Percentiles rank a stretch among this genome's conserved stretches.
phyloP scores from a whole-genome alignment of 1,284 basidiomycete species.

The Trametes pubescens region DNA sequence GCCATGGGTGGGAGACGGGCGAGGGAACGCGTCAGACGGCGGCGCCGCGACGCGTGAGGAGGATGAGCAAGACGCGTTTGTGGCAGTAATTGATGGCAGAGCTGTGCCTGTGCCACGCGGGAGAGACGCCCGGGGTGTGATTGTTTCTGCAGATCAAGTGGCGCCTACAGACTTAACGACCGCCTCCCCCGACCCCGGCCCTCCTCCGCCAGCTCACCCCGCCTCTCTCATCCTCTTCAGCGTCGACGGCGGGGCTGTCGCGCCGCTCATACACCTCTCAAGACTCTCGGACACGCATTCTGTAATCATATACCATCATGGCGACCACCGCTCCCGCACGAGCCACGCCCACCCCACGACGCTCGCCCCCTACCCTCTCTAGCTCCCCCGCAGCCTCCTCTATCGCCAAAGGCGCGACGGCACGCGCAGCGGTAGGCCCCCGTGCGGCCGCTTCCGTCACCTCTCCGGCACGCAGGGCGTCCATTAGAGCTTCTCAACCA shows the following conservation, averaged over 20 bases:
- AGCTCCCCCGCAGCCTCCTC: constrained; percentile 38
- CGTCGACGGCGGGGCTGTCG: constrained; percentile 30
- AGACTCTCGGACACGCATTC: not conserved
- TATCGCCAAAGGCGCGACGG: constrained; percentile 49
- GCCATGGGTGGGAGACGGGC: constrained; percentile 1
- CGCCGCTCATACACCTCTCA: constrained; percentile 6
- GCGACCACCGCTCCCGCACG: constrained; percentile 47
- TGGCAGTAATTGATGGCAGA: constrained; percentile 11
- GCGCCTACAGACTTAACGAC: constrained; percentile 33
- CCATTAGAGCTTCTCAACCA: constrained; percentile 52
- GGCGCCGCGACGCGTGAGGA: not conserved
- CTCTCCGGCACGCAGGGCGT: constrained; percentile 57
- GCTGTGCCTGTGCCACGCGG: constrained; percentile 20
- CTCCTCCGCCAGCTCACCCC: constrained; percentile 27
- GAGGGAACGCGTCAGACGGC: not conserved
- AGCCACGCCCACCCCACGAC: constrained; percentile 53
- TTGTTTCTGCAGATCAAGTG: constrained; percentile 32
- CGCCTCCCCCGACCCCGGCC: constrained; percentile 9
- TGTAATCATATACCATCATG: constrained; percentile 36
- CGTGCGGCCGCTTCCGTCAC: constrained; percentile 44
- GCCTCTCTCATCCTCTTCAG: not conserved
- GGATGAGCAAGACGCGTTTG: constrained; percentile 16
- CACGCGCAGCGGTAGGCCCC: constrained; percentile 47
- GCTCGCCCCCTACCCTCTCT: constrained; percentile 40
- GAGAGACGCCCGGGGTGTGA: constrained; percentile 25